Conservation (phyloP, 2,329 filamentous ascomycete species). For the Penicillium olsonii region DNA sequence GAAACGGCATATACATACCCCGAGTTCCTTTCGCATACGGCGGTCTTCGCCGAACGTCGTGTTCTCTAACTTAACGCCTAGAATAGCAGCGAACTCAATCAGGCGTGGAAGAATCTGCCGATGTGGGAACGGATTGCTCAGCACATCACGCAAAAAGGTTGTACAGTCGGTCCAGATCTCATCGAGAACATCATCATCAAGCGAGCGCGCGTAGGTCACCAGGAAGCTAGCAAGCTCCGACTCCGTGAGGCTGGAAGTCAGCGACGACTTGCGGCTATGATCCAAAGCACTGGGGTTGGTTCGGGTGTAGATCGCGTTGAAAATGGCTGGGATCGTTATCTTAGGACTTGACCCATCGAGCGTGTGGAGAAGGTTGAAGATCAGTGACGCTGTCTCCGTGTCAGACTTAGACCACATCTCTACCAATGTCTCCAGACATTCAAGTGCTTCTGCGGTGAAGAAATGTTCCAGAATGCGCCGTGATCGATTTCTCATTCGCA, state of each 20-base stretch:
- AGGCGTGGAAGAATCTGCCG: conserved; percentile 83
- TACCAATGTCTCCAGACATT: conserved; percentile 89
- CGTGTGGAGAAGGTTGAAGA: conserved; percentile 85
- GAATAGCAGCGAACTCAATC: conserved; percentile 82
- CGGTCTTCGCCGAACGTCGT: conserved; percentile 95
- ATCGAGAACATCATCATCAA: conserved; percentile 97
- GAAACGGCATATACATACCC: conserved; percentile 58
- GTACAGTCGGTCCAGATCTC: conserved; percentile 98
- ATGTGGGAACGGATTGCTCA: conserved; percentile 93
- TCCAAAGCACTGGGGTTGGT: conserved; percentile 83
- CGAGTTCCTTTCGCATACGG: conserved; percentile 86
- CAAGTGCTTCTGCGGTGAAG: conserved; percentile 86
- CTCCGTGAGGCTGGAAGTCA: conserved; percentile 83
- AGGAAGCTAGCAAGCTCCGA: conserved; percentile 84
- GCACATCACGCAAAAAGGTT: conserved; percentile 82
- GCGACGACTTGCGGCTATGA: conserved; percentile 75
- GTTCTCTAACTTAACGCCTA: conserved; percentile 95
- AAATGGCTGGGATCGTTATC: conserved; percentile 88
- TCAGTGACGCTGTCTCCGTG: conserved; percentile 59
- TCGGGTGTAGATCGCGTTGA: conserved; percentile 93
- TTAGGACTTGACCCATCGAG: conserved; percentile 88
- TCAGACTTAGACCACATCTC: conserved; percentile 71
- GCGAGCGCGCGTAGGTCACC: conserved; percentile 82
- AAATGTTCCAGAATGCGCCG: conserved; percentile 87
- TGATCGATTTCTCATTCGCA: conserved; percentile 87